Base-by-base conservation (phyloP, 192 early-diverging fungal species). In the Umbelopsis sp. region DNA sequence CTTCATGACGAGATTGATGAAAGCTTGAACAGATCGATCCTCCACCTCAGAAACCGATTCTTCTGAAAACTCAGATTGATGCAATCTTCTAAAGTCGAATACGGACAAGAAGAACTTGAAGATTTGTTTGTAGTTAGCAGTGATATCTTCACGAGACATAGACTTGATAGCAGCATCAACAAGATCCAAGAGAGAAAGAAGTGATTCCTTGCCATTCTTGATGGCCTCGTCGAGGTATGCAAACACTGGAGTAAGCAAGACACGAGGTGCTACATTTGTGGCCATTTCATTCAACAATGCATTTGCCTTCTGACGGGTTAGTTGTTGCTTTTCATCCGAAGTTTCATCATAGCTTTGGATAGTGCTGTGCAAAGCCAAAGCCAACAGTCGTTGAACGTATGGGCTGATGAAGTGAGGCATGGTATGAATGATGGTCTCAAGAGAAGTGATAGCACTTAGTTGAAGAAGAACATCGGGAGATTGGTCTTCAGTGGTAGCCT, bases 41-140 rank as follows among this genome's bases (percentile, higher is more conserved):
- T 97, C 96, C 2, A 91, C 68, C n/a, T 73, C 77, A 66, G 83
- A 80, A 1, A 88, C 73, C 20, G 74, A 83, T 32, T 67, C 70
- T 26, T 71, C 74, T 4, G 81, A 71, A 16, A 85, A 68, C 11
- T 68, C 74, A 3, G 74, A 68, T 25, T 69, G 71, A 25, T 83
- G 76, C 21, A 74, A 38, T 59, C 88, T 84, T 38, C 85, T 83
- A 47, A 76, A 75, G 59, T 91, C 89, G 66, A 90, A 90, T 2
- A 79, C 85, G 3, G 82, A 62, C 67, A 96, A 77, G 82, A 96
- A 96, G 78, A 97, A 92, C 77, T 93, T 91, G 88, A 95, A 92
- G 71, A 96, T 80, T 22, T 91, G 90, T 52, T 86, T 92, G 78
- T 91, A 87, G 79, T 89, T 87, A 70, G 88, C 82, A n/a, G 84